Percentiles rank a stretch among this genome's conserved stretches.
phyloP scores from a whole-genome alignment of 805 yeast genomes.

The Yarrowia sp. region DNA sequence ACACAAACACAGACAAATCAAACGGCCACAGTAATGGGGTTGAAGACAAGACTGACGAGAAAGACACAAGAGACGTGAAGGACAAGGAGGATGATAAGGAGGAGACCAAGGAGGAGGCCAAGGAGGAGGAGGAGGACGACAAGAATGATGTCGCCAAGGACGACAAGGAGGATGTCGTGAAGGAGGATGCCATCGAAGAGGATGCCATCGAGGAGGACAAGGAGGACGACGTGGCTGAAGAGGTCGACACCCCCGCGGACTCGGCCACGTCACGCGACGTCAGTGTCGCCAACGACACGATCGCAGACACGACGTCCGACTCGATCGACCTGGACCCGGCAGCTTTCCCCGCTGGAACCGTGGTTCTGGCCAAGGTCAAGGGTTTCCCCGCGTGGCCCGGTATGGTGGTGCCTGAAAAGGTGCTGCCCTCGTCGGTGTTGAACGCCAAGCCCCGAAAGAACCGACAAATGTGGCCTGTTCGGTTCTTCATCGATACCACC shows the following conservation, averaged over 20 bases:
- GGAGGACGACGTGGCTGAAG: neutral
- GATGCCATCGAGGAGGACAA: neutral
- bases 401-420: constrained; percentile 45
- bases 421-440: constrained; percentile 33
- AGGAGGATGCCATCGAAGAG: neutral
- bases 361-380: constrained; percentile 76
- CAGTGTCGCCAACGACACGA: neutral
- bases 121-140: neutral
- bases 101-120: neutral
- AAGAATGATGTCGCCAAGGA: neutral
- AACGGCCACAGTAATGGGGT: neutral
- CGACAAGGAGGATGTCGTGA: neutral
- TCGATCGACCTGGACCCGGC: neutral
- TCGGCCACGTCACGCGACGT: neutral
- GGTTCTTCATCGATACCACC: constrained; percentile 70
- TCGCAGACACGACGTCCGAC: neutral
- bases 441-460: constrained; percentile 44
- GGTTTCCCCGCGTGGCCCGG: constrained; percentile 94
- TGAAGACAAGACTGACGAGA: neutral
- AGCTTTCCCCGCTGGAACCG: constrained; percentile 48
- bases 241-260: neutral
- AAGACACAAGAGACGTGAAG: neutral
- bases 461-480: constrained; percentile 51
- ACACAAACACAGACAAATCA: neutral
- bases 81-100: neutral